These are phyloP conservation scores for Lagerstroemia fauriei DNA, from an alignment of 441 rosid genomes.

Conservation along the genomic window DNA sequence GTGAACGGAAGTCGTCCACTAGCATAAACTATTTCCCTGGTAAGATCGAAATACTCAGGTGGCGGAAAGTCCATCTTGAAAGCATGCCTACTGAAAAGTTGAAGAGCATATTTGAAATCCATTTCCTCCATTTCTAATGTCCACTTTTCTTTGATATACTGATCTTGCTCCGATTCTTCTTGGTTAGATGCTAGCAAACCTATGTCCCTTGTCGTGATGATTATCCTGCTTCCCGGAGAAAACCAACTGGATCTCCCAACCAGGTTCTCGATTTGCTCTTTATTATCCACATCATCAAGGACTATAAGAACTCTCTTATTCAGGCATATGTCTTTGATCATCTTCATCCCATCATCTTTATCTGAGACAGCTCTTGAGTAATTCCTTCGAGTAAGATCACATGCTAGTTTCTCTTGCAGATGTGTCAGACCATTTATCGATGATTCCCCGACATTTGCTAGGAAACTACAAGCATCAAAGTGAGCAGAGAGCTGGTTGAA, in stretches of 20 bases:
- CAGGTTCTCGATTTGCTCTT: not conserved
- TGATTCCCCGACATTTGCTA: not conserved
- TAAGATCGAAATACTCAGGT: not conserved
- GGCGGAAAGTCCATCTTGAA: not conserved
- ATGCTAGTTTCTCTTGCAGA: too few species aligned
- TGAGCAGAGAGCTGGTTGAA: not conserved
- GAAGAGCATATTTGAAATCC: not conserved
- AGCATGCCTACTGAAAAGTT: not conserved
- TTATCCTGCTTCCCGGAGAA: constrained; percentile 7
- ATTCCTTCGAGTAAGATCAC: too few species aligned
- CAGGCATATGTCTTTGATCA: not conserved
- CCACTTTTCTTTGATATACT: too few species aligned
- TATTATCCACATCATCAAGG: not conserved
- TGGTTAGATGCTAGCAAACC: not conserved
- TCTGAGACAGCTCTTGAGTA: not conserved
- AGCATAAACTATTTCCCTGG: not conserved
- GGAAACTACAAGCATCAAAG: not conserved
- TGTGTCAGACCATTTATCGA: too few species aligned
- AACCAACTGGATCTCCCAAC: not conserved
- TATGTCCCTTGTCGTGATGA: constrained; percentile 3
- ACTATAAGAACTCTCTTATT: not conserved
- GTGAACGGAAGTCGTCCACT: constrained; percentile 10
- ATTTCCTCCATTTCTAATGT: not conserved
- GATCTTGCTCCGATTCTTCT: too few species aligned
- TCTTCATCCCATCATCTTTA: not conserved